Evolutionary conservation across 768 basidiomycete genomes (phyloP).

Genomic region (Mycena capillaripes): DNA sequence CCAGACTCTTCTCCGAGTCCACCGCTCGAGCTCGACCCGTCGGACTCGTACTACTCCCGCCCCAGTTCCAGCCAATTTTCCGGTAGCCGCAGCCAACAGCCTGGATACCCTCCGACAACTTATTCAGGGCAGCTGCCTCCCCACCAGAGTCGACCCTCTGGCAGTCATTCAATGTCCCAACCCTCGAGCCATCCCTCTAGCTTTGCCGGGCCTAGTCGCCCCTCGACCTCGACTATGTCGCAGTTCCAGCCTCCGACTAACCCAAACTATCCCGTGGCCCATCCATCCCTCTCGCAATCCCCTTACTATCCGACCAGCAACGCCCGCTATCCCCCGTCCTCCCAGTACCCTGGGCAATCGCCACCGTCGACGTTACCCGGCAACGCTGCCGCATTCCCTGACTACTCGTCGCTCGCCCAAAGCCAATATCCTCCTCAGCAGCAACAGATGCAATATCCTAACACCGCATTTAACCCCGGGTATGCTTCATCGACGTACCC

Average conservation of each 20-base stretch:
- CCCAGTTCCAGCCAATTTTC: not conserved
- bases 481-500: conserved; percentile 6
- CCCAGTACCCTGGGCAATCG: conserved; percentile 13
- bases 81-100: not conserved
- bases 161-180: not conserved
- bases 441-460: conserved; percentile 28
- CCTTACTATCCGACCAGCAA: not conserved
- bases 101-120: not conserved
- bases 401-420: conserved; percentile 1
- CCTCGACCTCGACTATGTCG: not conserved
- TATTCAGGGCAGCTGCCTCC: not conserved
- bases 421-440: conserved; percentile 13
- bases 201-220: not conserved
- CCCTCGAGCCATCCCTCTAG: not conserved
- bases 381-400: conserved; percentile 5
- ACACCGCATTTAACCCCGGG: conserved; percentile 3
- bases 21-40: not conserved
- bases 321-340: conserved; percentile 11
- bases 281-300: not conserved
- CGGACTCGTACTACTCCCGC: not conserved
- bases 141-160: not conserved
- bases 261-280: not conserved
- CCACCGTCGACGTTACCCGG: conserved; percentile 1
- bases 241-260: conserved; percentile 5
- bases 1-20: conserved; percentile 26